Base-by-base conservation (phyloP, 345 rosid species). In the Anacardium occidentale region DNA sequence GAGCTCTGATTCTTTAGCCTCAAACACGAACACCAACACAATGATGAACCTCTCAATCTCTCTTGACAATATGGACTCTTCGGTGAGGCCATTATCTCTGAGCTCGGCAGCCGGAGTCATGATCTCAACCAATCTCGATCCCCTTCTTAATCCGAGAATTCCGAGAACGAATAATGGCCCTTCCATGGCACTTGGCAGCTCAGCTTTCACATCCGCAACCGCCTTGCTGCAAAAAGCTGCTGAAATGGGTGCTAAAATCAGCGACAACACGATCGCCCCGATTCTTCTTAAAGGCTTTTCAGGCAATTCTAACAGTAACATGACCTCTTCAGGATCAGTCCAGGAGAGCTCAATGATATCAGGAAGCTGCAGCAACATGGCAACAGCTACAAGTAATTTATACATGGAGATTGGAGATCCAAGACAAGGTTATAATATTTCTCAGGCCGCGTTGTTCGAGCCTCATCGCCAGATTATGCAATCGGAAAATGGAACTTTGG, bases 171-270 rank as follows among this genome's bases (percentile, higher is more conserved):
- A 40, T 56, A 68, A 56, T 42, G 61, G 75, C 64, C 58, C 81
- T 54, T 24, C 73, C 20, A 45, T 79, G 44, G 74, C 60, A 22
- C 62, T 68, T 17, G 83, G 78, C 15, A 74, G 82, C 21, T 37
- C 42, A 37, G 62, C 77, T 40, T 78, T 71, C 73, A 80, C 82
- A 3, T 86, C 90, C 18, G 89, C 92, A 57, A 88, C 89, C 18
- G 90, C 92, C 15, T 69, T 84, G 77, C 68, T 88, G 51, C 90
- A 86, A 73, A 84, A 80, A 75, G 89, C 89, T 13, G 82, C 90
- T 10, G 86, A 84, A 74, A 86, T 84, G 86, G 90, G 87, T 21
- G 79, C 90, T 2, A 86, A 80, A 76, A 81, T 80, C 70, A 86
- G 90, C 42, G 90, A 86, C 45, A 75, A 76, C 29, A 53, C 84